Conservation (phyloP, 2,329 filamentous ascomycete species). For the Calonectria fujianensis region DNA sequence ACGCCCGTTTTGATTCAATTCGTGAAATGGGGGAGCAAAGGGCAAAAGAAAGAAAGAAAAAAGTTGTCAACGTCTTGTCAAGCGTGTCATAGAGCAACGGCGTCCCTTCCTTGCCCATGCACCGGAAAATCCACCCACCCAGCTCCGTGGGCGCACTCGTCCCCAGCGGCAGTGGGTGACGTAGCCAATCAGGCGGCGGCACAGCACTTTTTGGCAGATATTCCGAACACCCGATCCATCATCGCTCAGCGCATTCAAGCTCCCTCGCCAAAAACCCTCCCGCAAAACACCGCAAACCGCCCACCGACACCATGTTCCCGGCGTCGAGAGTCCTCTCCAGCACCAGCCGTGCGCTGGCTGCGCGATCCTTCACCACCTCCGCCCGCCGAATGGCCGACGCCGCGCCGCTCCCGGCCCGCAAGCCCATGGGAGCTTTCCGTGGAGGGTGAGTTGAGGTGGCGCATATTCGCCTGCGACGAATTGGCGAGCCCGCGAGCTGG, state of each 20-base stretch:
- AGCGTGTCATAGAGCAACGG: not conserved
- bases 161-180: slow-evolving; percentile 39
- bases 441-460: slow-evolving; percentile 71
- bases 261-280: slow-evolving; percentile 34
- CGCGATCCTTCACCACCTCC: slow-evolving; percentile 71
- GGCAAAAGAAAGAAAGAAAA: not conserved
- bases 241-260: slow-evolving; percentile 50
- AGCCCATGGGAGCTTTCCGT: slow-evolving; percentile 77
- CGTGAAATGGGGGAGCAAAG: not conserved
- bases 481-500: slow-evolving; percentile 21
- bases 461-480: slow-evolving; percentile 17
- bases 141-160: slow-evolving; percentile 36
- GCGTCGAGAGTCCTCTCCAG: slow-evolving; percentile 67
- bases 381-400: slow-evolving; percentile 66
- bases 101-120: slow-evolving; percentile 2
- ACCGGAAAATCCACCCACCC: slow-evolving; percentile 48
- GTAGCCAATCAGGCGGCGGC: slow-evolving; percentile 54
- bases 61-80: not conserved
- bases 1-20: not conserved
- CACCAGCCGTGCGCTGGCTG: slow-evolving; percentile 62
- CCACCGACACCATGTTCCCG: slow-evolving; percentile 61
- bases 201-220: slow-evolving; percentile 47
- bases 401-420: slow-evolving; percentile 72
- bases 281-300: slow-evolving; percentile 47
- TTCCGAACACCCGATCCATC: slow-evolving; percentile 54